A percentile compares a stretch with the other conserved stretches of the same genome.
Evolutionary conservation across 2,329 filamentous ascomycete genomes (phyloP).

Genomic region (Colletotrichum nymphaeae): DNA sequence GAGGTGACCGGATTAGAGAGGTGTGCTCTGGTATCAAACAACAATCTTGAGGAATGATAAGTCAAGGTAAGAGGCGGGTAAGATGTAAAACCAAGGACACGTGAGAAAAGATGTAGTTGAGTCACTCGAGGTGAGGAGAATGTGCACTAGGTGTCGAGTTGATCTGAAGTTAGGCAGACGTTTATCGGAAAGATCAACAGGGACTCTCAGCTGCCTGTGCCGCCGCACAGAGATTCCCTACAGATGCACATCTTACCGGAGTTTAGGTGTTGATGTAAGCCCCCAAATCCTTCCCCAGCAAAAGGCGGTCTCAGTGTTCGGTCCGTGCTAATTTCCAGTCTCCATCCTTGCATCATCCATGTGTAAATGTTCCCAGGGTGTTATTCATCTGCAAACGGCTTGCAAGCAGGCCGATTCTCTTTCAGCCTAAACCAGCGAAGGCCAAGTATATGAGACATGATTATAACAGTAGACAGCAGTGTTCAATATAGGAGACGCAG

Average conservation of each 20-base stretch:
- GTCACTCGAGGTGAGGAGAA: neutral
- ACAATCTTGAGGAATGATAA: neutral
- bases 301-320: neutral
- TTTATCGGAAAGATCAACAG: constrained; percentile 10
- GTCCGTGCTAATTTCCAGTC: constrained; percentile 6
- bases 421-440: too few species aligned
- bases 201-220: neutral
- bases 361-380: neutral
- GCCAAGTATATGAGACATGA: neutral
- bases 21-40: neutral
- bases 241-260: neutral
- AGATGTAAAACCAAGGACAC: neutral
- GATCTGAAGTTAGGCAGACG: constrained; percentile 19
- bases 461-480: neutral
- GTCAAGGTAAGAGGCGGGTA: neutral
- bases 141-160: neutral
- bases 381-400: neutral
- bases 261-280: neutral
- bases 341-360: constrained; percentile 5
- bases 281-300: neutral
- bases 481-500: neutral
- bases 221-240: neutral
- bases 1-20: neutral
- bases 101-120: neutral
- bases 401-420: too few species aligned